Evolutionary conservation across 2,329 filamentous ascomycete genomes (phyloP).

Genomic region (Gliomastix tumulicola): DNA sequence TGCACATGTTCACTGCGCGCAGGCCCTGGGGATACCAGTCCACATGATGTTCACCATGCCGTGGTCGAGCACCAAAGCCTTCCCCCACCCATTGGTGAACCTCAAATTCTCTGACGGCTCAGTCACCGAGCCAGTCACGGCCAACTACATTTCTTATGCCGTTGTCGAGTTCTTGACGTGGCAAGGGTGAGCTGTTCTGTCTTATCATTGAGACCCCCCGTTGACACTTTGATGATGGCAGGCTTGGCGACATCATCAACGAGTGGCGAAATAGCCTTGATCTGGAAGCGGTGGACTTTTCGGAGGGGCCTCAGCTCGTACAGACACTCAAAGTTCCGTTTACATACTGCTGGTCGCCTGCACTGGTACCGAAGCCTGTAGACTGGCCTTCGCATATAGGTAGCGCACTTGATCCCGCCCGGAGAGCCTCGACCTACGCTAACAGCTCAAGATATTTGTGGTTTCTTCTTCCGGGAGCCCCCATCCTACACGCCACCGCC

Average conservation of each 20-base stretch:
- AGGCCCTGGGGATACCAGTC: conserved; percentile 87
- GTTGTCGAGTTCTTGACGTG: conserved; percentile 84
- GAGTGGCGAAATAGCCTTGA: conserved; percentile 56
- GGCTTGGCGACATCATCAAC: conserved; percentile 65
- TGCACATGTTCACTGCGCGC: conserved; percentile 95
- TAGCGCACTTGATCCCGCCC: not conserved
- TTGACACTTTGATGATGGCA: no score
- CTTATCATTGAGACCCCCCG: no score
- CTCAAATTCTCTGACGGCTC: no score
- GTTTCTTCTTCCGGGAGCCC: conserved; percentile 12
- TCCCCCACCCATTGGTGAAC: conserved; percentile 93
- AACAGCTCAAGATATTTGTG: conserved; percentile 9
- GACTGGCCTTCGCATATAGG: conserved; percentile 50
- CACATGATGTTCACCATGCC: conserved; percentile 98
- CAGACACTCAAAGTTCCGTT: conserved; percentile 56
- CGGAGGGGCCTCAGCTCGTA: conserved; percentile 52
- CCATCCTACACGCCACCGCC: conserved; percentile 34
- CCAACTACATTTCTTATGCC: conserved; percentile 88
- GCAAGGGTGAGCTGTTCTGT: conserved; percentile 63
- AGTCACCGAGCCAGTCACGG: no score
- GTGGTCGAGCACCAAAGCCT: conserved; percentile 91
- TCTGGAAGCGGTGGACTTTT: conserved; percentile 58
- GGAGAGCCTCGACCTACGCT: not conserved
- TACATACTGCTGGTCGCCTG: conserved; percentile 66
- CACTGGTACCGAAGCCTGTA: conserved; percentile 55